Percentiles rank a stretch among this genome's conserved stretches.
phyloP scores from a whole-genome alignment of 257 asterid genomes.

The Solanum corneliomulleri region DNA sequence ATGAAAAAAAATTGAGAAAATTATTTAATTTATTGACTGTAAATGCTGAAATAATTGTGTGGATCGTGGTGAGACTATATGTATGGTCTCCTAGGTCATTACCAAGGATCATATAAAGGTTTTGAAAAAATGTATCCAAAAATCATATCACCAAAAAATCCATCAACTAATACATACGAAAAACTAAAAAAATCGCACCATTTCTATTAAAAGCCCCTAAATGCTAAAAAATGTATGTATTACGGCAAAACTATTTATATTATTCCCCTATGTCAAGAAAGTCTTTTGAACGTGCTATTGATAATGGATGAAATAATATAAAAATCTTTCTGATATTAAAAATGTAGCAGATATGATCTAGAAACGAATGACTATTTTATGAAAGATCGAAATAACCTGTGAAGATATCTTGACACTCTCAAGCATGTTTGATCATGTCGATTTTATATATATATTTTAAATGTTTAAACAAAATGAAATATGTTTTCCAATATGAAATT shows the following conservation, averaged over 20 bases:
- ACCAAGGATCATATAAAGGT: not conserved
- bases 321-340: fast-evolving
- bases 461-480: not conserved
- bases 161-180: no score
- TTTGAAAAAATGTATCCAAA: no score
- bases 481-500: not conserved
- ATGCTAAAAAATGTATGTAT: no score
- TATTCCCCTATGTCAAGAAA: not conserved
- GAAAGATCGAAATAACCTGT: no score
- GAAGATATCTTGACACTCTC: not conserved
- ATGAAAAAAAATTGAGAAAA: no score
- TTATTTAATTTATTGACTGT: no score
- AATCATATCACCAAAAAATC: no score
- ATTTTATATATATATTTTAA: no score
- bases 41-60: no score
- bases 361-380: not conserved
- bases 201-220: no score
- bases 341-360: fast-evolving
- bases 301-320: no score
- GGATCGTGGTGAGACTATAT: not conserved
- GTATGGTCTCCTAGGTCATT: not conserved
- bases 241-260: not conserved
- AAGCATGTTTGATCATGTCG: not conserved
- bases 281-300: not conserved
- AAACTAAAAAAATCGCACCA: no score